Evolutionary conservation across 2,329 filamentous ascomycete species (phyloP).

Genomic region (Beauveria medogensis): DNA sequence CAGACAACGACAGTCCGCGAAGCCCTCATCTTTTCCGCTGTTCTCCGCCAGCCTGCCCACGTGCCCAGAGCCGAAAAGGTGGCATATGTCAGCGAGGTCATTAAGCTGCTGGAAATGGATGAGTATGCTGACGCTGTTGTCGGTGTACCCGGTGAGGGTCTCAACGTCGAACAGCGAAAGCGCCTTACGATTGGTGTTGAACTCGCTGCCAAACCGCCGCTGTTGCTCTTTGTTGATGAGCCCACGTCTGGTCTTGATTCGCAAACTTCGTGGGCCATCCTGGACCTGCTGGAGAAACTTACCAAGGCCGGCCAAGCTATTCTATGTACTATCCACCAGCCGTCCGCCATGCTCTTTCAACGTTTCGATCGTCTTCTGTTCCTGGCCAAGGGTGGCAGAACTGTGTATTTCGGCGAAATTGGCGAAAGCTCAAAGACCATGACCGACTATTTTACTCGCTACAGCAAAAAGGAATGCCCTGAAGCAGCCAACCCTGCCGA

Average conservation of each 20-base stretch:
- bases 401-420: slow-evolving; percentile 76
- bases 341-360: slow-evolving; percentile 91
- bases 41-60: slow-evolving; percentile 73
- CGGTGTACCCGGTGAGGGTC: slow-evolving; percentile 80
- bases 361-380: slow-evolving; percentile 78
- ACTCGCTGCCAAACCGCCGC: slow-evolving; percentile 79
- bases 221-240: slow-evolving; percentile 89
- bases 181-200: slow-evolving; percentile 95
- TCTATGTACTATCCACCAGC: slow-evolving; percentile 96
- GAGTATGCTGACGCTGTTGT: slow-evolving; percentile 85
- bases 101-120: slow-evolving; percentile 84
- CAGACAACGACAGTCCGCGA: slow-evolving; percentile 81
- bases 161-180: slow-evolving; percentile 63
- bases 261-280: slow-evolving; percentile 89
- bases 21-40: slow-evolving; percentile 75
- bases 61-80: slow-evolving; percentile 71
- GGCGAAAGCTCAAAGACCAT: slow-evolving; percentile 61
- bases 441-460: slow-evolving; percentile 67
- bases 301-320: slow-evolving; percentile 85
- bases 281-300: slow-evolving; percentile 80
- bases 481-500: slow-evolving; percentile 70
- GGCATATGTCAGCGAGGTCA: slow-evolving; percentile 82
- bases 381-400: slow-evolving; percentile 65
- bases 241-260: slow-evolving; percentile 90
- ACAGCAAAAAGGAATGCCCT: slow-evolving; percentile 59